Conservation (phyloP, 768 basidiomycete genomes). For the Termitomyces titanicus region DNA sequence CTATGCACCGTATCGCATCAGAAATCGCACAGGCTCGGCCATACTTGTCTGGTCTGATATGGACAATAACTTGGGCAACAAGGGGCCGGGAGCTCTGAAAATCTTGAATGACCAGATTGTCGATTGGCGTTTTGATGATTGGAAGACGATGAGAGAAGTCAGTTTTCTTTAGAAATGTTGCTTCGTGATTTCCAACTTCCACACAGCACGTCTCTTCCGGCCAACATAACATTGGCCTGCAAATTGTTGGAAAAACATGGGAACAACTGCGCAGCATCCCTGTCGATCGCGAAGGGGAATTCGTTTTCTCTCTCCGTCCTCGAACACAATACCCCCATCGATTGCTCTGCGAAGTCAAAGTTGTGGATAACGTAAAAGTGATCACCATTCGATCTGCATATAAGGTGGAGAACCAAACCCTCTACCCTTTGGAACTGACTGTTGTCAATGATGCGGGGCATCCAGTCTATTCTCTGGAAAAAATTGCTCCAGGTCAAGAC, state of each 20-base stretch:
- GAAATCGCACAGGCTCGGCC: slow-evolving; percentile 86
- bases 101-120: slow-evolving; percentile 71
- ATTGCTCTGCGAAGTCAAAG: slow-evolving; percentile 83
- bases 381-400: slow-evolving; percentile 93
- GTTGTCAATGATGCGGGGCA: slow-evolving; percentile 84
- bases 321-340: slow-evolving; percentile 72
- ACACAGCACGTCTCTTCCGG: slow-evolving; percentile 59
- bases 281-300: slow-evolving; percentile 93
- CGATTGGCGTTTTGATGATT: slow-evolving; percentile 98
- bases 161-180: slow-evolving; percentile 6
- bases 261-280: slow-evolving; percentile 85
- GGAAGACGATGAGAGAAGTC: slow-evolving; percentile 92
- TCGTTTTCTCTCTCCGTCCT: slow-evolving; percentile 81
- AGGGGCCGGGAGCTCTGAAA: slow-evolving; percentile 50
- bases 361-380: slow-evolving; percentile 90
- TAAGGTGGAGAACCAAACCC: slow-evolving; percentile 84
- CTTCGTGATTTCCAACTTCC: slow-evolving; percentile 1
- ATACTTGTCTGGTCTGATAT: slow-evolving; percentile 84
- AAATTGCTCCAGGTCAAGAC: slow-evolving; percentile 86
- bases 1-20: slow-evolving; percentile 91
- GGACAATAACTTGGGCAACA: slow-evolving; percentile 47
- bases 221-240: slow-evolving; percentile 85
- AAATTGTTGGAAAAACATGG: slow-evolving; percentile 83
- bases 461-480: slow-evolving; percentile 75
- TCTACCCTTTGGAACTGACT: slow-evolving; percentile 90